Conservation (phyloP, 495 filamentous ascomycete genomes). For the Lepidopterella palustris region DNA sequence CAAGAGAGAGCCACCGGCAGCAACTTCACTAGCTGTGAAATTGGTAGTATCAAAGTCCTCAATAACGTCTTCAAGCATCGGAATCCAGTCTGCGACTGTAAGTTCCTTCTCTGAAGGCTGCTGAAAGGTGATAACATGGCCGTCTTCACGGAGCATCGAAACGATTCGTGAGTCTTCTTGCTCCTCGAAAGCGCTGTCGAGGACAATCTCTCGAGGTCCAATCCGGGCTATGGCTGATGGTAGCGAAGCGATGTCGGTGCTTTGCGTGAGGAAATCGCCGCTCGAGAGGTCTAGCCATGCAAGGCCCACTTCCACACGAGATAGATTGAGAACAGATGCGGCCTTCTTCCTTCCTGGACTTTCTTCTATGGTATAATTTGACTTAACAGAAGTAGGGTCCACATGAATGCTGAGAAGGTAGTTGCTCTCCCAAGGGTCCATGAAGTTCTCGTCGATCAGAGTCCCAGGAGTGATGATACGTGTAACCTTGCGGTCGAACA, state of each 20-base stretch:
- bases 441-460: conserved; percentile 93
- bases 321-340: conserved; percentile 21
- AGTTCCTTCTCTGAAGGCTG: conserved; percentile 41
- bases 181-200: conserved; percentile 44
- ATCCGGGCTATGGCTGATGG: conserved; percentile 74
- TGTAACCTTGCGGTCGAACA: conserved; percentile 77
- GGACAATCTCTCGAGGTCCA: conserved; percentile 74
- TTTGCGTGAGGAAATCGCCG: conserved; percentile 83
- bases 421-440: conserved; percentile 87
- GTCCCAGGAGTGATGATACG: conserved; percentile 91
- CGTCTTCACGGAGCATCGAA: conserved; percentile 46
- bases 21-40: conserved; percentile 49
- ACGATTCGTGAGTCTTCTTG: conserved; percentile 31
- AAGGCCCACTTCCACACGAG: conserved; percentile 57
- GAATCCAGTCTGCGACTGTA: conserved; percentile 59
- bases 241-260: conserved; percentile 64
- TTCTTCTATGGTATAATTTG: conserved; percentile 21
- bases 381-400: conserved; percentile 32
- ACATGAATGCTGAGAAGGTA: conserved; percentile 74
- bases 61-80: conserved; percentile 66
- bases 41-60: conserved; percentile 34
- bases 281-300: conserved; percentile 95
- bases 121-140: conserved; percentile 52
- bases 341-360: conserved; percentile 31
- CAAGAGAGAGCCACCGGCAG: conserved; percentile 68